Evolutionary conservation across 306 rosid species (phyloP).

Genomic region (Gynostemma pentaphyllum): DNA sequence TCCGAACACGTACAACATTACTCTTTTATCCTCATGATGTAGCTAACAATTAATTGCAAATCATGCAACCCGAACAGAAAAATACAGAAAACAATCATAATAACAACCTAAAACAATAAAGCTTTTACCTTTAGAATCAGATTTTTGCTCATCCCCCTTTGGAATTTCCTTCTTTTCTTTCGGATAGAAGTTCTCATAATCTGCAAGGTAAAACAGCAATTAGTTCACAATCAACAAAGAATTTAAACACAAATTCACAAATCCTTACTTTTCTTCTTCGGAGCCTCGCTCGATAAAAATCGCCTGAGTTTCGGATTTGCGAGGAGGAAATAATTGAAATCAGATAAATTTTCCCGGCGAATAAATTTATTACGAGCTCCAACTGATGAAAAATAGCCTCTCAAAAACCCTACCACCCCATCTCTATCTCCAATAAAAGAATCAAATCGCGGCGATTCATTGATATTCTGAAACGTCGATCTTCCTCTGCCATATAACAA

Average conservation of each 20-base stretch:
- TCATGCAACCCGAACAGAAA: background rate
- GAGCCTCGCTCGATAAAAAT: conserved; percentile 63
- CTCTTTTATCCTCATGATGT: background rate
- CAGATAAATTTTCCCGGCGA: conserved; percentile 29
- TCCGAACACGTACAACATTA: background rate
- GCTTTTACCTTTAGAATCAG: conserved; percentile 68
- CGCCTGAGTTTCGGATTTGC: conserved; percentile 55
- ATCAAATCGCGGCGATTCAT: conserved; percentile 25
- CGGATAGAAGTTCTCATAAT: conserved; percentile 78
- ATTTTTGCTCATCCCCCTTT: conserved; percentile 53
- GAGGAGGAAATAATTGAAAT: conserved; percentile 26
- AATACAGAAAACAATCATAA: background rate
- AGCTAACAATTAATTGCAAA: background rate
- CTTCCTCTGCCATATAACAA: conserved; percentile 34
- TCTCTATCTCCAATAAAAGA: conserved; percentile 30
- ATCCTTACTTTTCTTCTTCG: conserved; percentile 74
- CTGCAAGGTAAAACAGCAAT: conserved; percentile 25
- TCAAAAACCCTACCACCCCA: conserved; percentile 45
- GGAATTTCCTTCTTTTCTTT: conserved; percentile 81
- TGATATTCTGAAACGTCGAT: conserved; percentile 21
- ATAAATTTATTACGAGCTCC: conserved; percentile 22
- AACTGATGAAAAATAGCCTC: conserved; percentile 38
- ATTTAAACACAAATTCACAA: conserved; percentile 8
- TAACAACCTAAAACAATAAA: background rate
- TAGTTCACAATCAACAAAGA: background rate